Conservation (phyloP, 1,284 basidiomycete genomes). For the Cystobasidiaceae sp. region DNA sequence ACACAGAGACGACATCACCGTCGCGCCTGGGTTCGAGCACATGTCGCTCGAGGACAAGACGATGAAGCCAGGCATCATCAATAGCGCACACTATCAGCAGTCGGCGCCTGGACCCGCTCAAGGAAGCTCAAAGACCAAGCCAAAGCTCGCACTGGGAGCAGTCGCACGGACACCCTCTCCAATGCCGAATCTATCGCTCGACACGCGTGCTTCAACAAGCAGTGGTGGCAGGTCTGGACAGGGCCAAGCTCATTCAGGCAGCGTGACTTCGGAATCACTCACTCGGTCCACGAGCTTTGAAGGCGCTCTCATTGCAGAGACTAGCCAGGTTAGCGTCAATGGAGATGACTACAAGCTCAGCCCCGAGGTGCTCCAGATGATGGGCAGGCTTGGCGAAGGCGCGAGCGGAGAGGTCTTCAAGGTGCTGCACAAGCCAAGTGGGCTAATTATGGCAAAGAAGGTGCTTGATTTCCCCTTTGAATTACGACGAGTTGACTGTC, state of each 20-base stretch:
- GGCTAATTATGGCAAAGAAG: constrained; percentile 84
- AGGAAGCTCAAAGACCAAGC: constrained; percentile 12
- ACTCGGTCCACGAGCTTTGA: constrained; percentile 15
- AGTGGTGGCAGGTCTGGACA: no score
- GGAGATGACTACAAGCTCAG: constrained; percentile 34
- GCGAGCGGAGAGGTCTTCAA: constrained; percentile 93
- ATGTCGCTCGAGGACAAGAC: constrained; percentile 27
- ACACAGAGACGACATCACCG: neutral
- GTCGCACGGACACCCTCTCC: neutral
- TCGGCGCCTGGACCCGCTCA: neutral
- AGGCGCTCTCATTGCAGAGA: constrained; percentile 19
- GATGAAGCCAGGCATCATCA: neutral
- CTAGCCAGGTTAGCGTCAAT: constrained; percentile 13
- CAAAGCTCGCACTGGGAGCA: constrained; percentile 14
- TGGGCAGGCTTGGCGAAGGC: constrained; percentile 76
- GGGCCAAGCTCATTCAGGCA: no score
- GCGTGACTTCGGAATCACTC: constrained; percentile 1
- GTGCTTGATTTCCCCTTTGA: constrained; percentile 43
- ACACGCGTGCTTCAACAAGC: neutral
- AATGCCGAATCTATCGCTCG: neutral
- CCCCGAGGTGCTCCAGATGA: constrained; percentile 35
- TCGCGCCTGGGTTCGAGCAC: constrained; percentile 21
- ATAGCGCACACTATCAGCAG: neutral
- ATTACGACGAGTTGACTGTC: neutral
- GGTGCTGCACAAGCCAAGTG: constrained; percentile 71